Evolutionary conservation across 225 moss, liverwort and hornwort species (phyloP).

Genomic region (Bryum argenteum): DNA sequence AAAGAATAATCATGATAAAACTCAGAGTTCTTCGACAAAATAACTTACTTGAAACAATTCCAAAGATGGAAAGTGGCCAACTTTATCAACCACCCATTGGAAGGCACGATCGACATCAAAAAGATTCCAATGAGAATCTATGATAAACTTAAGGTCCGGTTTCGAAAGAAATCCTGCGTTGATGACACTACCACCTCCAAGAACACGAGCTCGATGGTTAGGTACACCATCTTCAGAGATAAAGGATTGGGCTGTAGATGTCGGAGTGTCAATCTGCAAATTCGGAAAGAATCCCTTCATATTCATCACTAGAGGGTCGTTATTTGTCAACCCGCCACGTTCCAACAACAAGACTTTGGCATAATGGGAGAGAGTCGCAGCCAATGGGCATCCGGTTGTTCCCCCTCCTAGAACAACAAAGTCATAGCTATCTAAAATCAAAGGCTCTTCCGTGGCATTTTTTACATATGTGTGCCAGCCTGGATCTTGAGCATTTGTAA

Average conservation of each 20-base stretch:
- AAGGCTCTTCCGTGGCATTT: slow-evolving; percentile 39
- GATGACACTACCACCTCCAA: slow-evolving; percentile 53
- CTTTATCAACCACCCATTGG: background rate
- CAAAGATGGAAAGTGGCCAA: slow-evolving; percentile 10
- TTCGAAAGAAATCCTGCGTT: slow-evolving; percentile 45
- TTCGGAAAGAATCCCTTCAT: background rate
- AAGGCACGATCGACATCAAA: background rate
- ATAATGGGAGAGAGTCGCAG: slow-evolving; percentile 56
- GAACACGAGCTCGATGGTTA: slow-evolving; percentile 56
- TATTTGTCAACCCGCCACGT: slow-evolving; percentile 44
- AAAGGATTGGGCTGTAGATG: background rate
- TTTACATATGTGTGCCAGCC: background rate
- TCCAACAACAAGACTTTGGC: slow-evolving; percentile 61
- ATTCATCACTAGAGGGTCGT: slow-evolving; percentile 22
- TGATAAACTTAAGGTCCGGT: no score
- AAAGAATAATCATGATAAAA: no score
- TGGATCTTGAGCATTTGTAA: no score
- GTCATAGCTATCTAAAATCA: slow-evolving; percentile 29
- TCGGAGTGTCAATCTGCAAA: background rate
- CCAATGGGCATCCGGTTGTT: slow-evolving; percentile 59
- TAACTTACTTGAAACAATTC: slow-evolving; percentile 19
- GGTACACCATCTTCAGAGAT: slow-evolving; percentile 47
- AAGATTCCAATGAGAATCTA: no score
- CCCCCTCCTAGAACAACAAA: slow-evolving; percentile 69
- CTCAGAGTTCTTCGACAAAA: no score